These are phyloP conservation scores for Huntiella savannae DNA, from an alignment of 2,329 filamentous ascomycete genomes.

Conservation along the genomic window DNA sequence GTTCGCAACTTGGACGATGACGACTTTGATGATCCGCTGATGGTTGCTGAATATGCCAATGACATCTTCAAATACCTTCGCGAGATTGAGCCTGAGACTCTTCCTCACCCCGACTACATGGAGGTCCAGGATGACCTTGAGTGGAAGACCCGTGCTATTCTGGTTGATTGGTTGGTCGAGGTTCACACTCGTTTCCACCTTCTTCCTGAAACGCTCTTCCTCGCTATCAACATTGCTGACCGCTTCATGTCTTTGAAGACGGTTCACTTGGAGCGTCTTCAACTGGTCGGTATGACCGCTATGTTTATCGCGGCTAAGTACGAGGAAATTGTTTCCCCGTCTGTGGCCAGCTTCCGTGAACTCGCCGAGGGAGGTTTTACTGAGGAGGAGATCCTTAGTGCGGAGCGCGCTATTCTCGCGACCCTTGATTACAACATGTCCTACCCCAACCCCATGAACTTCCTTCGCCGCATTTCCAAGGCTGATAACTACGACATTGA, in stretches of 20 bases:
- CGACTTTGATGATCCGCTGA: slow-evolving; percentile 81
- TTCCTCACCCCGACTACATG: slow-evolving; percentile 91
- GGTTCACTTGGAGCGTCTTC: slow-evolving; percentile 85
- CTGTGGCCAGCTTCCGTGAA: slow-evolving; percentile 91
- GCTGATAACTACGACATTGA: slow-evolving; percentile 99
- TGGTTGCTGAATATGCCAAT: slow-evolving; percentile 92
- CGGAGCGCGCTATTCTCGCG: slow-evolving; percentile 84
- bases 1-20: slow-evolving; percentile 62
- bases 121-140: slow-evolving; percentile 83
- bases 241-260: slow-evolving; percentile 92
- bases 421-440: slow-evolving; percentile 92
- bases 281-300: slow-evolving; percentile 90
- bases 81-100: slow-evolving; percentile 57
- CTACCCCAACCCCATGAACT: slow-evolving; percentile 99
- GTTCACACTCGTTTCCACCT: slow-evolving; percentile 94
- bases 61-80: slow-evolving; percentile 95
- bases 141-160: slow-evolving; percentile 96
- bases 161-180: slow-evolving; percentile 96
- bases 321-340: slow-evolving; percentile 90
- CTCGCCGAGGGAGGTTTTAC: slow-evolving; percentile 94
- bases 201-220: slow-evolving; percentile 86
- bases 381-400: slow-evolving; percentile 85
- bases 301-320: slow-evolving; percentile 99
- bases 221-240: slow-evolving; percentile 95
- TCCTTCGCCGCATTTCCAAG: slow-evolving; percentile 94